Evolutionary conservation across 768 basidiomycete species (phyloP).

Genomic region (Trametes sanguinea): DNA sequence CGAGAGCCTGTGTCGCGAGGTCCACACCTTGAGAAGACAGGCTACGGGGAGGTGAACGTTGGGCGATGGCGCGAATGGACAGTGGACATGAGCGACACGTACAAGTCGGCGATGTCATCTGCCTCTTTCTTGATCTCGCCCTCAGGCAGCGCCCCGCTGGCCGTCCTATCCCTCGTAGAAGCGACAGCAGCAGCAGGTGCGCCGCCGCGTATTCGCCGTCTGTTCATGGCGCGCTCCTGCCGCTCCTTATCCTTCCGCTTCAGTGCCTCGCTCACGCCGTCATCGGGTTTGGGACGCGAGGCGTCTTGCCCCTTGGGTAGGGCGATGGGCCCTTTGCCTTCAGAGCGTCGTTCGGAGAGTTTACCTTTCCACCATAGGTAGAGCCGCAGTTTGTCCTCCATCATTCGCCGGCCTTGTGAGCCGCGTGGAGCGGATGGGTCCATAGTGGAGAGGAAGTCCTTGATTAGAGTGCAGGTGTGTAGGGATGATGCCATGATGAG

Average conservation of each 20-base stretch:
- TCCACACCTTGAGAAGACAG: slow-evolving; percentile 29
- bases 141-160: slow-evolving; percentile 19
- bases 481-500: slow-evolving; percentile 88
- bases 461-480: slow-evolving; percentile 69
- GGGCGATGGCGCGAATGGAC: neutral
- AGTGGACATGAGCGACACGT: slow-evolving; percentile 29
- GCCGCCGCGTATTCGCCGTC: slow-evolving; percentile 79
- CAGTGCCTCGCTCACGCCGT: slow-evolving; percentile 68
- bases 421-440: slow-evolving; percentile 59
- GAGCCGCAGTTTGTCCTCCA: slow-evolving; percentile 68
- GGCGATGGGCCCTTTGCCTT: slow-evolving; percentile 33
- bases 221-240: slow-evolving; percentile 57
- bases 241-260: slow-evolving; percentile 73
- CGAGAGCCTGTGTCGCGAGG: slow-evolving; percentile 4
- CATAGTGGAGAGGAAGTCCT: slow-evolving; percentile 76
- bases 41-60: slow-evolving; percentile 19
- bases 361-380: slow-evolving; percentile 86
- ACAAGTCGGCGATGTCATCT: slow-evolving; percentile 62
- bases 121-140: slow-evolving; percentile 43
- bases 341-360: slow-evolving; percentile 39
- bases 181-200: slow-evolving; percentile 40
- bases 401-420: slow-evolving; percentile 70
- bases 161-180: slow-evolving; percentile 1
- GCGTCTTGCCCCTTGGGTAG: slow-evolving; percentile 29
- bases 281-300: slow-evolving; percentile 16